phyloP scores from a whole-genome alignment of 345 rosid genomes.

The Pugionium cornutum region DNA sequence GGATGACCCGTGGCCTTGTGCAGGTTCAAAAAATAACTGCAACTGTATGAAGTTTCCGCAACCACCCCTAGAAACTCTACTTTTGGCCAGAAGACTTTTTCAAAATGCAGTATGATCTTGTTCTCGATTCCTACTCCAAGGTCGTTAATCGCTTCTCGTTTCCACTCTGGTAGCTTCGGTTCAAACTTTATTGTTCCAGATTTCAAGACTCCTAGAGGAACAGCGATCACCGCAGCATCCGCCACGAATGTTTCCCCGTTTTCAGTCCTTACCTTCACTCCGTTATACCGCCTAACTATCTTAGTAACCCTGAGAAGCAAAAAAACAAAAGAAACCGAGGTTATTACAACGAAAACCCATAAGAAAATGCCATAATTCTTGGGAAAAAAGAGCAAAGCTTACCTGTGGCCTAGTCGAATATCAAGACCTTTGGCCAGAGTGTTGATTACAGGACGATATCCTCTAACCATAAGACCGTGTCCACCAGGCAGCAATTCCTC shows the following conservation, averaged over 20 bases:
- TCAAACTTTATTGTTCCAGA: constrained; percentile 66
- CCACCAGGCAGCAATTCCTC: constrained; percentile 95
- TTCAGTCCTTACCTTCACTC: constrained; percentile 81
- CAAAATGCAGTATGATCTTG: constrained; percentile 79
- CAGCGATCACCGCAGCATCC: constrained; percentile 79
- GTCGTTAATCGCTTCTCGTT: constrained; percentile 80
- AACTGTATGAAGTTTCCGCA: constrained; percentile 83
- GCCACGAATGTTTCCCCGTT: constrained; percentile 66
- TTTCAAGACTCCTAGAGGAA: constrained; percentile 92
- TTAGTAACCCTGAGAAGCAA: constrained; percentile 60
- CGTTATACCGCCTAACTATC: constrained; percentile 59
- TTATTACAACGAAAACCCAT: constrained; percentile 3
- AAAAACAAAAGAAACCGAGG: background rate
- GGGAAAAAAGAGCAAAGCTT: constrained; percentile 7
- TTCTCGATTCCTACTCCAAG: constrained; percentile 97
- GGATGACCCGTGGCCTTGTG: constrained; percentile 92
- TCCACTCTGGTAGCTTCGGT: constrained; percentile 90
- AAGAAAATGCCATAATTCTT: background rate
- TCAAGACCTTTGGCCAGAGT: constrained; percentile 96
- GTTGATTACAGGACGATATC: constrained; percentile 89
- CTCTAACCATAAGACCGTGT: constrained; percentile 97
- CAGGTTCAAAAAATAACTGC: constrained; percentile 95
- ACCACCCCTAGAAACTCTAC: constrained; percentile 98
- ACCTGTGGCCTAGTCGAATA: constrained; percentile 82
- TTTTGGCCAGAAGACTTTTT: constrained; percentile 94